These are phyloP conservation scores for Paxillus involutus DNA, from an alignment of 768 basidiomycete species.

Conservation along the genomic window DNA sequence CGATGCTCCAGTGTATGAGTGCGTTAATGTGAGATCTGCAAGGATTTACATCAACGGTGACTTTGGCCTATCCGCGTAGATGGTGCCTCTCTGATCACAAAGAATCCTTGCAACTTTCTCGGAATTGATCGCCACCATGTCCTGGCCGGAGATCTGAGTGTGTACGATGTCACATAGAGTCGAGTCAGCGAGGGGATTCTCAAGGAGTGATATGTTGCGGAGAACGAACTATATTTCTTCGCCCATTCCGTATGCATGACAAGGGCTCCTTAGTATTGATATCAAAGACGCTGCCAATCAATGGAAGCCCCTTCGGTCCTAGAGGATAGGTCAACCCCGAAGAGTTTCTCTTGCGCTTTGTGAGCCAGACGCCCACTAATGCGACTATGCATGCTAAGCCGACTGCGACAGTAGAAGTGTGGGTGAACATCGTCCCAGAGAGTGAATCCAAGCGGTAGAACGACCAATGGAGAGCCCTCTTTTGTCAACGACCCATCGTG, in stretches of 20 bases:
- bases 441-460: too few relatives aligned
- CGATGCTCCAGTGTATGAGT: not conserved
- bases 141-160: not conserved
- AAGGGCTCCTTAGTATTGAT: conserved; percentile 37
- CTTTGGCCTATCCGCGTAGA: conserved; percentile 3
- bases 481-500: too few relatives aligned
- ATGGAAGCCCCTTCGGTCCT: conserved; percentile 34
- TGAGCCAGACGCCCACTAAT: not conserved
- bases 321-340: conserved; percentile 29
- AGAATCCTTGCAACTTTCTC: not conserved
- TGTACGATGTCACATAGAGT: not conserved
- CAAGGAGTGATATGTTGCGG: not conserved
- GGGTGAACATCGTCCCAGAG: too few relatives aligned
- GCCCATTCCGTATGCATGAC: too few relatives aligned
- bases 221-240: conserved; percentile 32
- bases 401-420: not conserved
- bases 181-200: not conserved
- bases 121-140: not conserved
- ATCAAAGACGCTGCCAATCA: conserved; percentile 40
- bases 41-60: not conserved
- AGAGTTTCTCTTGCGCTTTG: not conserved
- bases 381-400: not conserved
- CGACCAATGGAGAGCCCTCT: too few relatives aligned
- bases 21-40: not conserved
- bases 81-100: not conserved